Evolutionary conservation across 2,329 filamentous ascomycete genomes (phyloP), one percentile per base, ranked within the genome.

Genomic region (Cordyceps javanica): DNA sequence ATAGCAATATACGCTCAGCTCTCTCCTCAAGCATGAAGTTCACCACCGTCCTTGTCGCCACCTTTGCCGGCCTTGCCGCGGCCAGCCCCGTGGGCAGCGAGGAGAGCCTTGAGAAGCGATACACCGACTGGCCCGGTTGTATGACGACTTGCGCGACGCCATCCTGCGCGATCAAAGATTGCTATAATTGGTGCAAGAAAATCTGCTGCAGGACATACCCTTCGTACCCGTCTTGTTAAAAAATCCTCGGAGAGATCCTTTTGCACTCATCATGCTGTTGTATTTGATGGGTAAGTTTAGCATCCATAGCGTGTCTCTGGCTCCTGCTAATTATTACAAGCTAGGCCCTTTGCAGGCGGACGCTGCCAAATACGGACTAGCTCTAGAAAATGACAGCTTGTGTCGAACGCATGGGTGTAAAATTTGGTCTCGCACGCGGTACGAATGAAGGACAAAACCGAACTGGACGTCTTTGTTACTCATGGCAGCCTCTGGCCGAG

Each of bases 101-200:
- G 21, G 58, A 59, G 26, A 11, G 28, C 6, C 58, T 59, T n/a
- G 53, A 59, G 10, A 59, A 59, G 30, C 45, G 58, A 59, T 59
- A 59, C 26, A 59, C 38, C 28, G 58, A 59, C 46, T 59, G 10
- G 2, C 1, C 11, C 7, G 58, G 58, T 14, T 59, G 58, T n/a
- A 59, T 59, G 57, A 28, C 34, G 16, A 41, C 25, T 23, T 59
- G 57, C 52, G 50, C 55, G 19, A 56, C 57, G 19, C 52, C 57
- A 28, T 34, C 21, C 8, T 59, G 58, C 32, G 58, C 28, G 2
- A 59, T 59, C 9, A 57, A 57, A n/a, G 14, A 59, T 21, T 59
- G 58, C n/a, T 52, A 52, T 8, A n/a, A 42, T 11, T 59, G 58
- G 58, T 59, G 58, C 53, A 21, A 13, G 5, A n/a, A 14, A 1